Conservation (phyloP, 306 rosid species). For the Mimosa bimucronata region DNA sequence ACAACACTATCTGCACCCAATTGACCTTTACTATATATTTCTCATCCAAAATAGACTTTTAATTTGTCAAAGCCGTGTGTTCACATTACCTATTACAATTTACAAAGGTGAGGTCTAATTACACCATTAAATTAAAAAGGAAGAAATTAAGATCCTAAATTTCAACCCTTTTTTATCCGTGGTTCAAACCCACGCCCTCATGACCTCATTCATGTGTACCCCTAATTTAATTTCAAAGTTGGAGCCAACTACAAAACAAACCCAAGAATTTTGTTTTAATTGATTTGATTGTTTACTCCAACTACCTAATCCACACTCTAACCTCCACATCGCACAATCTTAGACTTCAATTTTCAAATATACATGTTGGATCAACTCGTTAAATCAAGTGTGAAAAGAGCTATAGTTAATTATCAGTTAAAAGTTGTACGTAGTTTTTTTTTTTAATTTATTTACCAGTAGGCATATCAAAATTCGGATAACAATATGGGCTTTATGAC, state of each 20-base stretch:
- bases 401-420: neutral
- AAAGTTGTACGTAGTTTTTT: too few species aligned
- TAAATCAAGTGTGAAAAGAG: neutral
- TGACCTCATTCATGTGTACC: constrained; percentile 16
- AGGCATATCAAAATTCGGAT: neutral
- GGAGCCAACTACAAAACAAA: constrained; percentile 40
- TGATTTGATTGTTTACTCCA: constrained; percentile 36
- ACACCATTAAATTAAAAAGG: neutral
- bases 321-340: constrained; percentile 3
- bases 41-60: constrained; percentile 35
- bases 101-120: neutral
- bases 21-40: constrained; percentile 28
- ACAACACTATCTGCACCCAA: neutral
- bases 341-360: neutral
- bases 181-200: constrained; percentile 52
- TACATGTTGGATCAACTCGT: neutral
- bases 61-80: constrained; percentile 41
- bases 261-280: constrained; percentile 40
- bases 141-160: constrained; percentile 31
- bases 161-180: constrained; percentile 48
- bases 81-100: constrained; percentile 33
- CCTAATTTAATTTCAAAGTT: neutral
- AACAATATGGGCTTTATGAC: neutral
- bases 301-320: constrained; percentile 41
- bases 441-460: neutral